Percentiles rank a stretch among this genome's conserved stretches.
These are phyloP conservation scores for Nasturtium officinale DNA, from an alignment of 345 rosid genomes.

Conservation along the genomic window DNA sequence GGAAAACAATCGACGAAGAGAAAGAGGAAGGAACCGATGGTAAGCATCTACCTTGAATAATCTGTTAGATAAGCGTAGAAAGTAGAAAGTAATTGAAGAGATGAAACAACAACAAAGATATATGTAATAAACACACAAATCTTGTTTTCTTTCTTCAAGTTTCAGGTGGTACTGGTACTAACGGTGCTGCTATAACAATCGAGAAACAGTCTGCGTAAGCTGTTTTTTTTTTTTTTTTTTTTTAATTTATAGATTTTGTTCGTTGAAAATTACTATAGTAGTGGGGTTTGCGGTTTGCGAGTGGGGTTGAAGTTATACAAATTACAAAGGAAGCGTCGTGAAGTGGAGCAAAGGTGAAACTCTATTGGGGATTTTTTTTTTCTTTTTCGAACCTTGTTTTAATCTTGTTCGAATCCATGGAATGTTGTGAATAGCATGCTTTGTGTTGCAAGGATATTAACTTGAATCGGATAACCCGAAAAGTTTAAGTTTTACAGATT, in stretches of 20 bases:
- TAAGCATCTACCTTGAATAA: slow-evolving; percentile 14
- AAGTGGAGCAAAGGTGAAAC: slow-evolving; percentile 25
- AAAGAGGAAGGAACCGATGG: slow-evolving; percentile 48
- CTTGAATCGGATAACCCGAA: slow-evolving; percentile 18
- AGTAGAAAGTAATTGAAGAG: slow-evolving; percentile 6
- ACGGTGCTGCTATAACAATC: slow-evolving; percentile 27
- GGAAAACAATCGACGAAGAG: slow-evolving; percentile 73
- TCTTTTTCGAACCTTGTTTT: slow-evolving; percentile 2
- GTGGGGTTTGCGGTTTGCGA: background rate
- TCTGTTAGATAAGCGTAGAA: slow-evolving; percentile 12
- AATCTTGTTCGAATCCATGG: slow-evolving; percentile 25
- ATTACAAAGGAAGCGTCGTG: slow-evolving; percentile 25
- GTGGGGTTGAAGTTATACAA: slow-evolving; percentile 25
- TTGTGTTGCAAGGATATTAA: slow-evolving; percentile 5
- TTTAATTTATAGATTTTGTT: slow-evolving; percentile 11
- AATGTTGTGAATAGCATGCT: slow-evolving; percentile 33
- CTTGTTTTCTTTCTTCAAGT: slow-evolving; percentile 19
- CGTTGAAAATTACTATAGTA: background rate
- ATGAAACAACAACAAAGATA: background rate
- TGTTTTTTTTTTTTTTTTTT: background rate
- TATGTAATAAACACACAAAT: slow-evolving; percentile 5
- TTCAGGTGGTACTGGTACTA: slow-evolving; percentile 35
- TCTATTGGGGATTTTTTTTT: background rate
- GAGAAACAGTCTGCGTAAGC: slow-evolving; percentile 14
- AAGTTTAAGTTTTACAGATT: slow-evolving; percentile 13